Percentiles rank a stretch among this genome's conserved stretches.
These are phyloP conservation scores for Linnemannia elongata DNA, from an alignment of 192 early-diverging fungal species.

Conservation along the genomic window DNA sequence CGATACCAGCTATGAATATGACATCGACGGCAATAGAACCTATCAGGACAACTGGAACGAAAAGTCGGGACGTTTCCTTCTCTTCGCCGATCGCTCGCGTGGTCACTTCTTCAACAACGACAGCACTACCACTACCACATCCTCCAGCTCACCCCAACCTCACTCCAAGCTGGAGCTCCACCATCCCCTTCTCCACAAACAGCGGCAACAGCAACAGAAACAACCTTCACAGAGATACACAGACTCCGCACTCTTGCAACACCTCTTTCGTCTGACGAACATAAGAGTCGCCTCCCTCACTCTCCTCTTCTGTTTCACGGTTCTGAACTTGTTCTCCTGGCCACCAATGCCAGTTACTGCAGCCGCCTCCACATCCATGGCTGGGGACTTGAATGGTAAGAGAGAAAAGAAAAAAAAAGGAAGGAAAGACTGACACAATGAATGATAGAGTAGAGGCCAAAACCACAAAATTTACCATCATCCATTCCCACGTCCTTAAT, in stretches of 20 bases:
- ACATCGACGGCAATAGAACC: background rate
- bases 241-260: background rate
- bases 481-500: background rate
- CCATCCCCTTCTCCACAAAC: background rate
- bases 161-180: background rate
- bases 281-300: background rate
- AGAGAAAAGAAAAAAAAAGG: background rate
- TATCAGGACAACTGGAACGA: background rate
- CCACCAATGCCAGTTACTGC: background rate
- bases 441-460: no score
- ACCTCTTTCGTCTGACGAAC: conserved; percentile 4
- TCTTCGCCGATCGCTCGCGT: background rate
- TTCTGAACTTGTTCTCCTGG: conserved; percentile 10
- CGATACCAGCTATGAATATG: background rate
- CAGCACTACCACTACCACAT: background rate
- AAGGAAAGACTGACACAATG: no score
- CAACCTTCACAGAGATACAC: background rate
- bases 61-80: background rate
- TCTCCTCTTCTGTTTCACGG: conserved; percentile 25
- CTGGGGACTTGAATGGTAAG: background rate
- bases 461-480: no score
- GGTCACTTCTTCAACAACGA: background rate
- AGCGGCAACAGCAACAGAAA: background rate
- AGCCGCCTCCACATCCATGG: background rate
- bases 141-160: background rate